Conservation (phyloP, 495 filamentous ascomycete species). For the Parachaetomium inaequale region DNA sequence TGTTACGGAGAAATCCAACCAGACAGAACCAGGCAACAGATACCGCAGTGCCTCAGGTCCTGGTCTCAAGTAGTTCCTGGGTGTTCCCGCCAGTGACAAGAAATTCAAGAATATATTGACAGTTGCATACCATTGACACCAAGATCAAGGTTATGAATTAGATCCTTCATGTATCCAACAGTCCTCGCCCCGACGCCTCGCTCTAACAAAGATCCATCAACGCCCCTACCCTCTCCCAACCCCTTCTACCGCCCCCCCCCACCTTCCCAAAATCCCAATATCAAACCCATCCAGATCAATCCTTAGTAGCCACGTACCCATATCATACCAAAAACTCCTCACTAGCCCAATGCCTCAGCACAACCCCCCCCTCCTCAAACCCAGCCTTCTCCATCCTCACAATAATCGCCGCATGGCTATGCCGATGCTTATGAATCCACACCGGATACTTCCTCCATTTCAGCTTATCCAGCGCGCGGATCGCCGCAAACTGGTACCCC, state of each 20-base stretch:
- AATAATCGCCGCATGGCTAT: slow-evolving; percentile 90
- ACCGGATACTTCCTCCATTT: slow-evolving; percentile 80
- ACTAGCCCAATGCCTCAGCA: slow-evolving; percentile 77
- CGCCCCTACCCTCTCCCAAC: too few species aligned
- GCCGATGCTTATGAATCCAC: slow-evolving; percentile 74
- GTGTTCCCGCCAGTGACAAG: too few species aligned
- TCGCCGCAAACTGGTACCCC: slow-evolving; percentile 75
- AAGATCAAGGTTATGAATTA: too few species aligned
- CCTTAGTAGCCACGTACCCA: not conserved
- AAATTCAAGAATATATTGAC: too few species aligned
- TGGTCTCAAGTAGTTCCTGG: too few species aligned
- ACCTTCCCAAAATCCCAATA: not conserved
- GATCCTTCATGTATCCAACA: too few species aligned
- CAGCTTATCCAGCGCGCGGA: slow-evolving; percentile 68
- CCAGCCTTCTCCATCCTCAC: slow-evolving; percentile 58
- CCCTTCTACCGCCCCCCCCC: too few species aligned
- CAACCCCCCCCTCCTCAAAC: slow-evolving; percentile 73
- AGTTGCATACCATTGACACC: too few species aligned
- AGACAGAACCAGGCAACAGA: too few species aligned
- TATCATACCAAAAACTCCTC: slow-evolving; percentile 56
- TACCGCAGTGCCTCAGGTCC: too few species aligned
- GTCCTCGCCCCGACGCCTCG: not conserved
- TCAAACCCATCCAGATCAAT: too few species aligned
- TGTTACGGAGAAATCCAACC: too few species aligned
- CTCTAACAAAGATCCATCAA: not conserved